A percentile compares a stretch with the other conserved stretches of the same genome.
phyloP scores from a whole-genome alignment of 495 filamentous ascomycete genomes.

The Amphirosellinia nigrospora region DNA sequence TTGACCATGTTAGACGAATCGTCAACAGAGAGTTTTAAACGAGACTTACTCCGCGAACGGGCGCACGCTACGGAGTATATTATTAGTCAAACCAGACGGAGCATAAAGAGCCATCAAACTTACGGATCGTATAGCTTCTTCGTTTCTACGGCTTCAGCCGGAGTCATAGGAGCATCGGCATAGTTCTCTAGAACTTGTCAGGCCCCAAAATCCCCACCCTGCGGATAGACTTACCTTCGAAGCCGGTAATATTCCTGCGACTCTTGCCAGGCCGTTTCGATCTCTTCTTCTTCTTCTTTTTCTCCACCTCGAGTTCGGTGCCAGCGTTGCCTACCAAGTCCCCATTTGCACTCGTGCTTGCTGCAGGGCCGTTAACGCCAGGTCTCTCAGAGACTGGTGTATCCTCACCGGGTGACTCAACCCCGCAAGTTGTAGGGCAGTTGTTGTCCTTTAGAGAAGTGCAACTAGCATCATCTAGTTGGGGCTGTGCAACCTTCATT shows the following conservation, averaged over 20 bases:
- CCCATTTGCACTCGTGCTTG: not conserved
- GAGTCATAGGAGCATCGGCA: constrained; percentile 78
- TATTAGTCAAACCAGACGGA: constrained; percentile 40
- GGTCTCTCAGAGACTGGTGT: constrained; percentile 3
- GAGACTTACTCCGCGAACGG: constrained; percentile 48
- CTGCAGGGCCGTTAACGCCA: constrained; percentile 10
- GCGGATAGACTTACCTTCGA: constrained; percentile 46
- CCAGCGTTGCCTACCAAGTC: not conserved
- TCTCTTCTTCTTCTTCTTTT: constrained; percentile 39
- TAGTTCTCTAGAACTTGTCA: constrained; percentile 62
- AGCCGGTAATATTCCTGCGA: constrained; percentile 43
- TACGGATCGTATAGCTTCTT: constrained; percentile 57
- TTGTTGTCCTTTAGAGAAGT: not conserved
- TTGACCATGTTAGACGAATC: constrained; percentile 37
- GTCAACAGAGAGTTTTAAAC: not conserved
- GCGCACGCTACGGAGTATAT: constrained; percentile 33
- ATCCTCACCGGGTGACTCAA: constrained; percentile 16
- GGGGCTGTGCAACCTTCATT: constrained; percentile 17
- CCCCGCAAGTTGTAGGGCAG: not conserved
- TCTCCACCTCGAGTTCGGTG: constrained; percentile 14
- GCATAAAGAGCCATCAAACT: not conserved
- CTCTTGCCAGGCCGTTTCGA: constrained; percentile 42
- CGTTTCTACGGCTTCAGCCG: constrained; percentile 66
- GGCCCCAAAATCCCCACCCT: constrained; percentile 7
- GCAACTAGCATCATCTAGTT: not conserved